Evolutionary conservation across 2,329 filamentous ascomycete species (phyloP).

Genomic region (Epichloe sp.): DNA sequence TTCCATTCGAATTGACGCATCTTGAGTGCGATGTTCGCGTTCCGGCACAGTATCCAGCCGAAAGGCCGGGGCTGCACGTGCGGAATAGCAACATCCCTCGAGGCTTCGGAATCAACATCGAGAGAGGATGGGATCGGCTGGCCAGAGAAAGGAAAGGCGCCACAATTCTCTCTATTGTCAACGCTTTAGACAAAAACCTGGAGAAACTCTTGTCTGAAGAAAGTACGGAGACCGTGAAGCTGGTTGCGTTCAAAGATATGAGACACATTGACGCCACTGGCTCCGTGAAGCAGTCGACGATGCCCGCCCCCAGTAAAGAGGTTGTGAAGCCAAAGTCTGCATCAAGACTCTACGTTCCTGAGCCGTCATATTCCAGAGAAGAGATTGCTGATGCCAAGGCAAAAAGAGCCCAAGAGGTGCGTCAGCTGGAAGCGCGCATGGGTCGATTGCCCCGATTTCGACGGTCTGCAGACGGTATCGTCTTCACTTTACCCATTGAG

Average conservation of each 20-base stretch:
- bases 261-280: conserved; percentile 26
- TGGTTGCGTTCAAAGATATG: conserved; percentile 48
- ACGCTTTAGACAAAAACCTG: conserved; percentile 58
- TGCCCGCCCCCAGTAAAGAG: conserved; percentile 1
- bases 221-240: conserved; percentile 59
- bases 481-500: conserved; percentile 58
- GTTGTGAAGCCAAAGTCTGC: conserved; percentile 7
- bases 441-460: conserved; percentile 52
- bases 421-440: conserved; percentile 65
- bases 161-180: conserved; percentile 54
- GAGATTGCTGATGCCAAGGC: conserved; percentile 50
- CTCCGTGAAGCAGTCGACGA: background rate
- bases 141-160: conserved; percentile 38
- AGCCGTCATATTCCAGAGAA: conserved; percentile 40
- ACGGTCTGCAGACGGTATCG: conserved; percentile 54
- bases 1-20: conserved; percentile 61
- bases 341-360: conserved; percentile 23
- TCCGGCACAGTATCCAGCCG: conserved; percentile 48
- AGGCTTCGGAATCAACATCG: conserved; percentile 64
- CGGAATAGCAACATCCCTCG: conserved; percentile 56
- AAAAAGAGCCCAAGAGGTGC: conserved; percentile 50
- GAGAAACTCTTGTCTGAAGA: conserved; percentile 56
- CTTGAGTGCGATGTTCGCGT: conserved; percentile 56
- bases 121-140: conserved; percentile 57
- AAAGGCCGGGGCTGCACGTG: conserved; percentile 46